These are phyloP conservation scores for Ophiocordyceps polyrhachis-furcata DNA, from an alignment of 2,329 filamentous ascomycete genomes.

Conservation along the genomic window DNA sequence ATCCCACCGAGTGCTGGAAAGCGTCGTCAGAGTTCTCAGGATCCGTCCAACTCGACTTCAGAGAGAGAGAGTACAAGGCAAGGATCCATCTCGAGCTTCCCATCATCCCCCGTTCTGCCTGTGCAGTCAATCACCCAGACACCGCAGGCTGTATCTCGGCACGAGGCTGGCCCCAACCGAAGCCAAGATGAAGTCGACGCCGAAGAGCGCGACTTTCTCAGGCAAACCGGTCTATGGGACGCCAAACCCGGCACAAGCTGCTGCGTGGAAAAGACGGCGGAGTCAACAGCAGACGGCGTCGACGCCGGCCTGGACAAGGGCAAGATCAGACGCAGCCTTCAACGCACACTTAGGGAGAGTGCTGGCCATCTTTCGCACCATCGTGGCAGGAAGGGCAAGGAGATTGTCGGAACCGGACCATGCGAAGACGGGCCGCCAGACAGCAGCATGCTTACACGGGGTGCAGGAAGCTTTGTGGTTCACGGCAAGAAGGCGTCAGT, in stretches of 20 bases:
- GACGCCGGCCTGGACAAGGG: slow-evolving; percentile 37
- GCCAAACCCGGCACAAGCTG: slow-evolving; percentile 11
- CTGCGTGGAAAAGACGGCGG: slow-evolving; percentile 16
- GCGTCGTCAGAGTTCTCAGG: slow-evolving; percentile 2
- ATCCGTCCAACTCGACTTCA: slow-evolving; percentile 3
- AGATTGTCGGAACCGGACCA: slow-evolving; percentile 17
- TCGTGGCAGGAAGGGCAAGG: slow-evolving; percentile 59
- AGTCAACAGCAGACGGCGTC: slow-evolving; percentile 14
- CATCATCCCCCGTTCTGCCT: slow-evolving; percentile 10
- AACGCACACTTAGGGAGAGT: slow-evolving; percentile 74
- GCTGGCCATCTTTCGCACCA: slow-evolving; percentile 47
- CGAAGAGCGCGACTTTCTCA: slow-evolving; percentile 46
- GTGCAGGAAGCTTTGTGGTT: slow-evolving; percentile 79
- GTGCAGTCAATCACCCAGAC: slow-evolving; percentile 7
- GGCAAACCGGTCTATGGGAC: slow-evolving; percentile 47
- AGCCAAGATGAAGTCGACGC: slow-evolving; percentile 36
- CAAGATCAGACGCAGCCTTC: slow-evolving; percentile 68
- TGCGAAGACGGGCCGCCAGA: slow-evolving; percentile 27
- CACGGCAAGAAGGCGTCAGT: slow-evolving; percentile 97
- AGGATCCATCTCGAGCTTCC: slow-evolving; percentile 14
- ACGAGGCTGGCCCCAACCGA: slow-evolving; percentile 6
- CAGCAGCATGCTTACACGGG: slow-evolving; percentile 58
- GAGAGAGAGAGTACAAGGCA: slow-evolving; percentile 9
- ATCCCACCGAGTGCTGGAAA: slow-evolving; percentile 12
- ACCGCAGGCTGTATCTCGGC: slow-evolving; percentile 5